Evolutionary conservation across 371 early-diverging fungal species (phyloP).

Genomic region (Haplosporangium sp.): DNA sequence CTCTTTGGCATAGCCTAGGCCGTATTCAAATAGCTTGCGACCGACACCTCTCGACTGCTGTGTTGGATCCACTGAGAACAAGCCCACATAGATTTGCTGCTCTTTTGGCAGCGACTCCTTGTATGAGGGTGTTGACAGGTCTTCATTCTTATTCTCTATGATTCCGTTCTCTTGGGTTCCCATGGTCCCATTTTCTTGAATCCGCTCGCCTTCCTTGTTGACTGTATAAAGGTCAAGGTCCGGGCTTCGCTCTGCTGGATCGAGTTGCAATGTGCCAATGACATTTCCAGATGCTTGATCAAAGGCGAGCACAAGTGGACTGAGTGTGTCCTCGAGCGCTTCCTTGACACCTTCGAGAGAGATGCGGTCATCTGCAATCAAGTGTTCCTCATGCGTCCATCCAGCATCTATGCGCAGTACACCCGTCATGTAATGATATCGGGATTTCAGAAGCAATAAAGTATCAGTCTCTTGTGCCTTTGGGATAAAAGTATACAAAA

Average conservation of each 20-base stretch:
- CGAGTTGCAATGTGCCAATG: slow-evolving; percentile 24
- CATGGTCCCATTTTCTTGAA: too few relatives aligned
- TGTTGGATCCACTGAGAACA: slow-evolving; percentile 59
- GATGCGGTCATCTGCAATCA: slow-evolving; percentile 18
- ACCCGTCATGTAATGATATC: background rate
- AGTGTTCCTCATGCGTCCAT: slow-evolving; percentile 22
- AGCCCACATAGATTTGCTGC: slow-evolving; percentile 42
- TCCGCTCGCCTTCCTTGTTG: background rate
- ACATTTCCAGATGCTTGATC: background rate
- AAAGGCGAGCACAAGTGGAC: slow-evolving; percentile 20
- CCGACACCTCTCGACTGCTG: slow-evolving; percentile 64
- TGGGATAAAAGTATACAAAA: background rate
- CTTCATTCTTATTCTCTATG: too few relatives aligned
- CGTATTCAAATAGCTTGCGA: slow-evolving; percentile 57
- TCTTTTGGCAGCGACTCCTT: slow-evolving; percentile 5
- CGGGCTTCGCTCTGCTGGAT: slow-evolving; percentile 16
- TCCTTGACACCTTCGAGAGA: slow-evolving; percentile 4
- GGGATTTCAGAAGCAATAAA: too few relatives aligned
- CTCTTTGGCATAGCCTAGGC: slow-evolving; percentile 54
- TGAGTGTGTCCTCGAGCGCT: slow-evolving; percentile 15
- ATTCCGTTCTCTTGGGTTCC: too few relatives aligned
- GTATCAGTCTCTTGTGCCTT: background rate
- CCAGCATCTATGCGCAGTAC: slow-evolving; percentile 4
- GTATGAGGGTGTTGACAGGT: background rate
- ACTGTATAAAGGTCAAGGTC: slow-evolving; percentile 9